A percentile compares a stretch with the other conserved stretches of the same genome.
Conservation (phyloP, 2,329 filamentous ascomycete species). For the Sphaceloma murrayae region DNA sequence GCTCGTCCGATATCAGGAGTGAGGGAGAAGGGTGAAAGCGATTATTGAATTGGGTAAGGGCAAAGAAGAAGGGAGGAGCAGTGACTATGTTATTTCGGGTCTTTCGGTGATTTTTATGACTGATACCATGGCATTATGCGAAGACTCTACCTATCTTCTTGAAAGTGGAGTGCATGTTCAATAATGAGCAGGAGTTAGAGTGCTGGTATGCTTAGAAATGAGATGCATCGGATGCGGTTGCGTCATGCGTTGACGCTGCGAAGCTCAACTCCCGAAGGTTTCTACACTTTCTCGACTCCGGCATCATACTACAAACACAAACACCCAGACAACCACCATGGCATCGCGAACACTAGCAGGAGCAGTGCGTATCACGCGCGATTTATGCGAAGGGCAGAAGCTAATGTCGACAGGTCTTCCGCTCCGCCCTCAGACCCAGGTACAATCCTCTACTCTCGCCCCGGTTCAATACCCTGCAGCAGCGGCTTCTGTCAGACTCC, state of each 20-base stretch:
- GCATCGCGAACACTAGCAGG: constrained; percentile 10
- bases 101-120: too few species aligned
- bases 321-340: constrained; percentile 1
- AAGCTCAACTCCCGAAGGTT: background rate
- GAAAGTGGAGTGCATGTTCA: background rate
- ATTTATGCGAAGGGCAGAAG: background rate
- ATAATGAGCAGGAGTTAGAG: background rate
- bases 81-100: too few species aligned
- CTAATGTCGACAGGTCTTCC: constrained; percentile 33
- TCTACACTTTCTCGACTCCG: background rate
- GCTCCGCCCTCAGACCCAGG: constrained; percentile 37
- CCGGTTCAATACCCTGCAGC: constrained; percentile 39
- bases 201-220: constrained; percentile 7
- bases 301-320: background rate
- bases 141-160: too few species aligned
- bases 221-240: too few species aligned
- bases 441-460: constrained; percentile 32
- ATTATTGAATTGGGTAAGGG: background rate
- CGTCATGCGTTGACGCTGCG: constrained; percentile 3
- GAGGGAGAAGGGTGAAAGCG: constrained; percentile 3
- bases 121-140: too few species aligned
- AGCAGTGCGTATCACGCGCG: background rate
- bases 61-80: background rate
- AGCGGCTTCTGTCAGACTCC: constrained; percentile 68
- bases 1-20: constrained; percentile 15